These are phyloP conservation scores for Pichia sp. DNA, from an alignment of 1,139 yeast species.

Conservation along the genomic window DNA sequence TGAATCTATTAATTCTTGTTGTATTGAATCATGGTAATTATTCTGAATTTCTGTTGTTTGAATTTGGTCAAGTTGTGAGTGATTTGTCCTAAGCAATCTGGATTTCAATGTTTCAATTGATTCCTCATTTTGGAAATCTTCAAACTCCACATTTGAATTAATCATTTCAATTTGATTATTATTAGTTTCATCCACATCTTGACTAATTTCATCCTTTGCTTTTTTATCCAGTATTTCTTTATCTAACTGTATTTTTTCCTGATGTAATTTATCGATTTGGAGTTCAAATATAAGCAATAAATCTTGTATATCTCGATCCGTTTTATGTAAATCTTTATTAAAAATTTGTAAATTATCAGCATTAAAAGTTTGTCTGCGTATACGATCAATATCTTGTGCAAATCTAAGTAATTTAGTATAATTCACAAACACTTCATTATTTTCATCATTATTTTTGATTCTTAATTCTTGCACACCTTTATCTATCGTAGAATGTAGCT, in stretches of 20 bases:
- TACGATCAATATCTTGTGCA: conserved; percentile 7
- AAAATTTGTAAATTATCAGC: neutral
- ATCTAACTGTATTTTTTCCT: conserved; percentile 1
- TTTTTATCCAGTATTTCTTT: too few species aligned
- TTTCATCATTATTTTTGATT: neutral
- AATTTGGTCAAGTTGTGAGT: conserved; percentile 23
- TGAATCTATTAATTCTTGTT: conserved; percentile 28
- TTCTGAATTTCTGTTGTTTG: conserved; percentile 22
- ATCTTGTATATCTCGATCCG: conserved; percentile 14
- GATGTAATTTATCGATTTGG: conserved; percentile 7
- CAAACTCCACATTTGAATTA: neutral
- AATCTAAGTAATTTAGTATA: conserved; percentile 5
- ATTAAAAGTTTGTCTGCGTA: conserved; percentile 1
- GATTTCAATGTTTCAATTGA: conserved; percentile 23
- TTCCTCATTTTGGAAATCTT: conserved; percentile 13
- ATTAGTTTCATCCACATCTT: too few species aligned
- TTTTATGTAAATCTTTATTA: conserved; percentile 9
- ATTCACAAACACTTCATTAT: neutral
- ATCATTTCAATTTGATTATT: neutral
- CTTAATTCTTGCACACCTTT: neutral
- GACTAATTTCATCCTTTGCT: too few species aligned
- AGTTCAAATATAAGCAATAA: conserved; percentile 16
- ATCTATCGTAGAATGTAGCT: neutral
- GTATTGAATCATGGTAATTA: conserved; percentile 27
- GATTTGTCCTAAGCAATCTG: conserved; percentile 21